These are phyloP conservation scores for Solidago caesia DNA, from an alignment of 129 eudicot genomes.

Conservation along the genomic window DNA sequence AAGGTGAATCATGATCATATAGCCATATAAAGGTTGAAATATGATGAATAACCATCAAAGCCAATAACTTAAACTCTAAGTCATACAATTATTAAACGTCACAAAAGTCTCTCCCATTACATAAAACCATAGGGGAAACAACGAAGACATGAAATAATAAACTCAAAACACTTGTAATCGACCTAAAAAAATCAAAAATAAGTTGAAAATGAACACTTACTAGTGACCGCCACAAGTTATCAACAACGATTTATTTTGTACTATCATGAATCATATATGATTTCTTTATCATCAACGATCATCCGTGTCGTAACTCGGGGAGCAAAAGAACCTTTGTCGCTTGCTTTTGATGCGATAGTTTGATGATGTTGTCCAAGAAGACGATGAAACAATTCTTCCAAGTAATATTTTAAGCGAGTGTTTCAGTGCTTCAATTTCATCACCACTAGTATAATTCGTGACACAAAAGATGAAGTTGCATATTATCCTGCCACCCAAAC, in stretches of 20 bases:
- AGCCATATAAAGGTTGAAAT: neutral
- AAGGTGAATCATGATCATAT: neutral
- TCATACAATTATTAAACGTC: slow-evolving; percentile 4
- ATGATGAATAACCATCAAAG: neutral
- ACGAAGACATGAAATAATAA: slow-evolving; percentile 22
- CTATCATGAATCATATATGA: neutral
- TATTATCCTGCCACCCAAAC: slow-evolving; percentile 75
- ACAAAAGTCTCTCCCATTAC: slow-evolving; percentile 5
- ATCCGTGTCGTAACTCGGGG: slow-evolving; percentile 28
- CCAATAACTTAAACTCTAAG: too few relatives aligned
- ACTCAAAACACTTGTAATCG: slow-evolving; percentile 13
- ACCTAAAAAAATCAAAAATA: neutral
- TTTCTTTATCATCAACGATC: neutral
- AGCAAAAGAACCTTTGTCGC: slow-evolving; percentile 85
- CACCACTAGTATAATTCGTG: slow-evolving; percentile 8
- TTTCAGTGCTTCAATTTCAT: slow-evolving; percentile 36
- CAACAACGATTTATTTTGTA: neutral
- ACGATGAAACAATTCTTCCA: slow-evolving; percentile 48
- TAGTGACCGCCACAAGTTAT: neutral
- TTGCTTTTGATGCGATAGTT: slow-evolving; percentile 68
- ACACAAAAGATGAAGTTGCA: slow-evolving; percentile 46
- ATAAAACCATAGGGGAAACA: slow-evolving; percentile 3
- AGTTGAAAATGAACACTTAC: neutral
- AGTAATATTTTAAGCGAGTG: slow-evolving; percentile 55
- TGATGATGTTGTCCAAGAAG: slow-evolving; percentile 44